These are phyloP conservation scores for Sclerotinia spermophila DNA, from an alignment of 2,329 filamentous ascomycete genomes.

Conservation along the genomic window DNA sequence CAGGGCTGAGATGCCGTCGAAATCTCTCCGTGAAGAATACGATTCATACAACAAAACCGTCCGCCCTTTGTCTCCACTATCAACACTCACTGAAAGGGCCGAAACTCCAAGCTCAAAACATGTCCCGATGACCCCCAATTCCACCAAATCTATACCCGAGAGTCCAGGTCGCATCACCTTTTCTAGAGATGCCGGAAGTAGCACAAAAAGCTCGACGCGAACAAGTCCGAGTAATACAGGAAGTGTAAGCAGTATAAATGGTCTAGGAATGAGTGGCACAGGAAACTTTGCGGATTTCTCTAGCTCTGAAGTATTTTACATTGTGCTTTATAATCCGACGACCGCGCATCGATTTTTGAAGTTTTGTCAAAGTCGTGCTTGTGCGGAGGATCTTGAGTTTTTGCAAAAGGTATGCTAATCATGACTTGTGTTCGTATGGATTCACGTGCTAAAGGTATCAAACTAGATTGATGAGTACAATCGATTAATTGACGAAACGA, in stretches of 20 bases:
- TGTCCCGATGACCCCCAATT: not conserved
- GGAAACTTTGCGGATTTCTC: constrained; percentile 45
- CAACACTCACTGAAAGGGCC: not conserved
- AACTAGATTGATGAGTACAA: constrained; percentile 45
- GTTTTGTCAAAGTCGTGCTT: constrained; percentile 48
- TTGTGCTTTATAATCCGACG: constrained; percentile 48
- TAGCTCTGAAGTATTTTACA: constrained; percentile 47
- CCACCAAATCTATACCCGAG: not conserved
- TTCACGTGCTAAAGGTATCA: not conserved
- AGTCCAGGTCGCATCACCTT: not conserved
- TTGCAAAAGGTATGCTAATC: constrained; percentile 44
- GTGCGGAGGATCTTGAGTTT: constrained; percentile 50
- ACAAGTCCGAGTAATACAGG: constrained; percentile 5
- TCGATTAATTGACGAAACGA: constrained; percentile 44
- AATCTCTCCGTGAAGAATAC: not conserved
- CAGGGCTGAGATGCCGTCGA: not conserved
- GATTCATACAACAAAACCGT: constrained; percentile 4
- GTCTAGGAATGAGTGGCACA: not conserved
- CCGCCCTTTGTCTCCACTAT: not conserved
- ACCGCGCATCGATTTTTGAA: constrained; percentile 46
- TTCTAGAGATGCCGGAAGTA: constrained; percentile 8
- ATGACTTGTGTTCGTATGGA: not conserved
- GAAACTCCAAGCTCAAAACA: not conserved
- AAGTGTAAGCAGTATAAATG: constrained; percentile 6
- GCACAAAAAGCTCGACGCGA: not conserved